Base-by-base conservation (phyloP, 768 basidiomycete species). In the Hygrocybe punicea region DNA sequence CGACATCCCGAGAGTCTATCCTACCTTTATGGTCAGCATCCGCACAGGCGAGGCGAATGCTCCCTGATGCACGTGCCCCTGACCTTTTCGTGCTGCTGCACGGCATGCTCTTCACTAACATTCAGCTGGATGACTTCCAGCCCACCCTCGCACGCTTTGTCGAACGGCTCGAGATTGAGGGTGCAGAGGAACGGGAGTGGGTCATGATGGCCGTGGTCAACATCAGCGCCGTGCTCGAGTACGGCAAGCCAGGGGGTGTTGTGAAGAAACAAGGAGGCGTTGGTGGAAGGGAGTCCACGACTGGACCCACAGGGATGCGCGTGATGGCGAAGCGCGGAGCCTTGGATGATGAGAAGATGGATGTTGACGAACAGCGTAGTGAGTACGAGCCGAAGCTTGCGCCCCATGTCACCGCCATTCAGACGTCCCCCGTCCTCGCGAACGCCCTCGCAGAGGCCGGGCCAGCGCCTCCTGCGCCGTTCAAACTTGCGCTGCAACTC, bases 101-200 rank as follows among this genome's bases (percentile, higher is more conserved):
- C 58, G 95, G 97, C 24, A 95, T 98, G 93, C 80, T 99, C 1
- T 98, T 98, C 74, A 98, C 97, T 13, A 87, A 90, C 61, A 93
- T 97, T 60, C 83, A 94, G 61, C 84, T 99, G 24, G 97, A 99
- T 69, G 90, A 94, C 68, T 98, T 98, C 67, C 73, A 82, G 42
- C 78, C 85, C 11, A 87, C 87, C 0, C 81, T 94, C 23, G 88
- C 87, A 1, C 87, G 93, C 17, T 90, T 95, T 68, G 79, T 93
- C 36, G 94, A 96, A 69, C 86, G 91, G 39, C 81, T 96, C 2
- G 80, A 85, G 52, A 87, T 94, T 56, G 91, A 95, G 59, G 84
- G 83, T 9, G 86, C 84, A 0, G 83, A 89, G 61, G 88, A 86
- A 66, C 84, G 86, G 25, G 92, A 96, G 56, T 99, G 97, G 97